Conservation (phyloP, 2,329 filamentous ascomycete genomes). For the Didymella segeticola region DNA sequence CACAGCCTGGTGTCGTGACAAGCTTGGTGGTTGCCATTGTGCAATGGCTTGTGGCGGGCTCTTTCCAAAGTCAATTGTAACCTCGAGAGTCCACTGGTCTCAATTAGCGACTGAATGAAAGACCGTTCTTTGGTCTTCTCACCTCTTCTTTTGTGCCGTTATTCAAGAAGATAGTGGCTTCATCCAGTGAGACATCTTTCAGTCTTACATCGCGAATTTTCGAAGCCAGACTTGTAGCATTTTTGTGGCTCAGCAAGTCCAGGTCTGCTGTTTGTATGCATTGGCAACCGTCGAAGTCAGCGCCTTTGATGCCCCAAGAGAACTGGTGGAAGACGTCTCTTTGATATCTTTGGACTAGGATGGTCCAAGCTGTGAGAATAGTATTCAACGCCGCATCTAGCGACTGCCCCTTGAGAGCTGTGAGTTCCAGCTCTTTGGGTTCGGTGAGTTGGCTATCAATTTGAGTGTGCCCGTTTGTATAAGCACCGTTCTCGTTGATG, state of each 20-base stretch:
- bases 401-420: constrained; percentile 14
- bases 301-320: constrained; percentile 34
- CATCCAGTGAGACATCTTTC: constrained; percentile 16
- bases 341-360: constrained; percentile 42
- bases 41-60: constrained; percentile 47
- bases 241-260: constrained; percentile 23
- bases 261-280: constrained; percentile 26
- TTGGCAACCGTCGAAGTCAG: constrained; percentile 19
- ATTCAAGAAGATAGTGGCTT: constrained; percentile 30
- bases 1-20: constrained; percentile 53
- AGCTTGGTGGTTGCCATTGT: constrained; percentile 51
- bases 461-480: background rate
- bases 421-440: constrained; percentile 26
- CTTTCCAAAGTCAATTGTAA: constrained; percentile 33
- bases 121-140: background rate
- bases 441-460: constrained; percentile 9
- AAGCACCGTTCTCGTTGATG: constrained; percentile 11
- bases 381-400: constrained; percentile 27
- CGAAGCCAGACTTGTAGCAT: constrained; percentile 21
- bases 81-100: constrained; percentile 40
- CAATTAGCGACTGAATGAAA: constrained; percentile 1
- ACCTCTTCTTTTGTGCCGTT: constrained; percentile 43
- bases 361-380: constrained; percentile 41
- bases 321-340: constrained; percentile 41
- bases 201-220: constrained; percentile 24